Evolutionary conservation across 345 rosid species (phyloP), one percentile per base, ranked within the genome.

Genomic region (Capsella bursapastoris): DNA sequence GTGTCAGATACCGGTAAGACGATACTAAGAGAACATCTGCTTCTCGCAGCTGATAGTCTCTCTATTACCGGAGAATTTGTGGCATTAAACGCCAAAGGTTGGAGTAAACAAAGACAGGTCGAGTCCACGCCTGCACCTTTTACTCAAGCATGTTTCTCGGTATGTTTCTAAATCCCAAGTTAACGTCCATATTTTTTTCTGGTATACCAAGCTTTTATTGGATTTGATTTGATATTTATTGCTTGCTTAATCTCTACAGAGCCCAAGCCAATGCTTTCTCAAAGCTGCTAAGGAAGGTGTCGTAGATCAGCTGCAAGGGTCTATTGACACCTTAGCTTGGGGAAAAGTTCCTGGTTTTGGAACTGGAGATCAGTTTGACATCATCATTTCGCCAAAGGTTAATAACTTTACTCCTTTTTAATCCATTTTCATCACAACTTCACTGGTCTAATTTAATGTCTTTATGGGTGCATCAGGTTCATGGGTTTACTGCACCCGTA

Each of bases 41-140:
- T 71, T 65, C 86, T 95, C 50, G 85, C 72, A 29, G 97, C 97
- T 40, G 85, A 84, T 78, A 77, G 81, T 61, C 82, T 92, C 68
- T 92, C 98, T 41, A 78, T 80, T 40, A 86, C 96, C 0, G 98
- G 99, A 76, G 98, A 95, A 80, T 92, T 95, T 84, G 97, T 90
- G 28, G 84, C 93, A 58, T 79, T 95, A 63, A 90, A 85, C 68
- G 80, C 91, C 1, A 89, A 81, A 81, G 99, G 99, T 47, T 70
- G 88, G 83, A 76, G 84, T 71, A 73, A 66, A 62, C 97, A 88
- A 79, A 83, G 91, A 69, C 88, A 88, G 49, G 79, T 66, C 27
- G 86, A 89, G 40, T 86, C 88, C 38, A 84, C 81, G 1, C 51
- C 84, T 45, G 84, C 97, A 15, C 94, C 98, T 6, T 90, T 95